Evolutionary conservation across 2,329 filamentous ascomycete species (phyloP), one percentile per base, ranked within the genome.

Genomic region (Tolypocladium album): DNA sequence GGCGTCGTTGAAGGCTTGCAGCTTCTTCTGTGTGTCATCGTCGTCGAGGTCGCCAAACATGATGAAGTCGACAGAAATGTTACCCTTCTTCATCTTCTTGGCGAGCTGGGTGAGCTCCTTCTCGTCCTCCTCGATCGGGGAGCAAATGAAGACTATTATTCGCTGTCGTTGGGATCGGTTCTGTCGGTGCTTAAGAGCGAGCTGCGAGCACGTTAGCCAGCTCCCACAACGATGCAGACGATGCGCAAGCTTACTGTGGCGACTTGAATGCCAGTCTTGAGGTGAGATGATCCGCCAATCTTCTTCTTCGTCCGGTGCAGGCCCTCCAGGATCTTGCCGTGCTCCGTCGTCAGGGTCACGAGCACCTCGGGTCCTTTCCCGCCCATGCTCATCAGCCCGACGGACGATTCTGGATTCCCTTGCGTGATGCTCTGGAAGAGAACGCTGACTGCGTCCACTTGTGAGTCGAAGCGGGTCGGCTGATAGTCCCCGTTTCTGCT

Each of bases 61-160:
- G 63, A 99, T 84, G 70, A 99, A 93, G 75, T 99, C 94, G 71
- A 99, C 90, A 63, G 88, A 90, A 62, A 96, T 90, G 70, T 90
- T 93, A 75, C 88, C 89, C 83, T 99, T 99, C 86, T 97, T 97
- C 92, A 97, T 95, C 79, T 94, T 95, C 80, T 94, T 96, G 53
- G 94, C 92, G 38, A 99, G 83, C 71, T 90, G 90, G 63, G 92
- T 84, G 57, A 99, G 85, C 59, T 88, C 86, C 78, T 94, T 94
- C 75, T 97, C 89, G 64, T 90, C 88, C 71, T 99, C 94, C 63
- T 87, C 83, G 70, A 97, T 88, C 36, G 92, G 89, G 50, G 92
- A 96, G 82, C 94, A 99, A 64, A 92, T 88, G 75, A 99, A 97
- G 62, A 95, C 92, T 76, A 99, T 89, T 81, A 99, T 96, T 66